A percentile compares a stretch with the other conserved stretches of the same genome.
Evolutionary conservation across 441 rosid genomes (phyloP).

Genomic region (Pelargonium myrrhifolium): DNA sequence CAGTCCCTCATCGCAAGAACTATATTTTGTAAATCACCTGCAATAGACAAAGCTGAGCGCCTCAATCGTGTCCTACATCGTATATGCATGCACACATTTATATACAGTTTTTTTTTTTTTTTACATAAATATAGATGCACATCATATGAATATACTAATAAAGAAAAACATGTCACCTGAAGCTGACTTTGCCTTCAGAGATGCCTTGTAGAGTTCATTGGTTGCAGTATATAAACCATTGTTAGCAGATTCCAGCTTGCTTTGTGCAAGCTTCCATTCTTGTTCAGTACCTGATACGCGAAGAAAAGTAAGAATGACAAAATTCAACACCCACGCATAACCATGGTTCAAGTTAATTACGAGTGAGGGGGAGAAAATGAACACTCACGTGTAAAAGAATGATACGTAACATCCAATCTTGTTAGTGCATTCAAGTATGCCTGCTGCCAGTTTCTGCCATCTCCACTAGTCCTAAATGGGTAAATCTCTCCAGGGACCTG

Average conservation of each 20-base stretch:
- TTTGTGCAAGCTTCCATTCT: conserved; percentile 86
- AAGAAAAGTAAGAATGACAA: conserved; percentile 15
- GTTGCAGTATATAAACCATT: conserved; percentile 66
- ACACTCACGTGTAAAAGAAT: conserved; percentile 77
- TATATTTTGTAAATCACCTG: conserved; percentile 78
- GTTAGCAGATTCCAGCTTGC: conserved; percentile 83
- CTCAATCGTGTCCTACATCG: neutral
- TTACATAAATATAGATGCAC: conserved; percentile 8
- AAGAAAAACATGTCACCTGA: conserved; percentile 54
- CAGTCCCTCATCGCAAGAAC: conserved; percentile 86
- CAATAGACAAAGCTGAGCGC: conserved; percentile 7
- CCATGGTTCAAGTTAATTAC: neutral
- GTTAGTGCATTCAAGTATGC: conserved; percentile 58
- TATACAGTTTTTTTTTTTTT: conserved; percentile 2
- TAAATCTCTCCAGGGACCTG: conserved; percentile 51
- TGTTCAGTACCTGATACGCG: conserved; percentile 56
- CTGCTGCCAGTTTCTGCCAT: conserved; percentile 79
- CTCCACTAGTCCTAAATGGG: conserved; percentile 40
- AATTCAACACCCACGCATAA: conserved; percentile 14
- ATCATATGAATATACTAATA: conserved; percentile 1
- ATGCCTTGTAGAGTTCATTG: conserved; percentile 67
- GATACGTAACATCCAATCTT: conserved; percentile 67
- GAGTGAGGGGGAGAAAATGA: conserved; percentile 10
- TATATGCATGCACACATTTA: neutral
- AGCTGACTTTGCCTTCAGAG: conserved; percentile 82